phyloP scores from a whole-genome alignment of 306 rosid genomes.

The Cotoneaster glaucophyllus region DNA sequence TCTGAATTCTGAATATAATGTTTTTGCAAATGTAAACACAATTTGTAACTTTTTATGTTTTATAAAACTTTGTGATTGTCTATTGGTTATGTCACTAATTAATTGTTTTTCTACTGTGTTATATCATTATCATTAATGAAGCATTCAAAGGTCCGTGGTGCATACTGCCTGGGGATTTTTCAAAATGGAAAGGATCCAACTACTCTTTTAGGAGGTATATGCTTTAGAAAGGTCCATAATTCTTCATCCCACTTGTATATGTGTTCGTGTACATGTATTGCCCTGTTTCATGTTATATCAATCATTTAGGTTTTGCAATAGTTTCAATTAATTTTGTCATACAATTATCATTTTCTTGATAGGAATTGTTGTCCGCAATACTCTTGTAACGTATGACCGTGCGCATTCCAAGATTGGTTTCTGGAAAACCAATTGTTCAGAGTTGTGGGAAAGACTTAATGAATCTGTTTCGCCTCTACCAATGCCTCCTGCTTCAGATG shows the following conservation, averaged over 20 bases:
- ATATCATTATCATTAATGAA: constrained; percentile 31
- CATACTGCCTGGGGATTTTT: constrained; percentile 89
- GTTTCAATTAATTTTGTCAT: constrained; percentile 1
- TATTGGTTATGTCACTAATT: constrained; percentile 15
- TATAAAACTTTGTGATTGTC: constrained; percentile 1
- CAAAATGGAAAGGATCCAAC: constrained; percentile 81
- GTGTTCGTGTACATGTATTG: not conserved
- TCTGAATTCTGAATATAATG: not conserved
- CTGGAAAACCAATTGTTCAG: constrained; percentile 98
- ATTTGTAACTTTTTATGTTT: not conserved
- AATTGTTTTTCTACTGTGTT: constrained; percentile 16
- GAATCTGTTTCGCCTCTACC: constrained; percentile 44
- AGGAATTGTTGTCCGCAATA: constrained; percentile 92
- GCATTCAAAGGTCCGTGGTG: constrained; percentile 88
- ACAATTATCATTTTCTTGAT: constrained; percentile 9
- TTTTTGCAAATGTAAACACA: not conserved
- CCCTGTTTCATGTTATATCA: not conserved
- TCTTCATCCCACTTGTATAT: not conserved
- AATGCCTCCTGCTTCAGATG: constrained; percentile 36
- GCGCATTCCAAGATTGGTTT: constrained; percentile 74
- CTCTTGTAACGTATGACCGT: constrained; percentile 87
- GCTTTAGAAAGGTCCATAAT: not conserved
- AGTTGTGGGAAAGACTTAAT: constrained; percentile 78
- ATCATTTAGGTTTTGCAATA: constrained; percentile 6
- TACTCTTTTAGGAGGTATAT: constrained; percentile 92